Percentiles rank a stretch among this genome's conserved stretches.
phyloP scores from a whole-genome alignment of 2,329 filamentous ascomycete species.

The Aspergillus amoenus region DNA sequence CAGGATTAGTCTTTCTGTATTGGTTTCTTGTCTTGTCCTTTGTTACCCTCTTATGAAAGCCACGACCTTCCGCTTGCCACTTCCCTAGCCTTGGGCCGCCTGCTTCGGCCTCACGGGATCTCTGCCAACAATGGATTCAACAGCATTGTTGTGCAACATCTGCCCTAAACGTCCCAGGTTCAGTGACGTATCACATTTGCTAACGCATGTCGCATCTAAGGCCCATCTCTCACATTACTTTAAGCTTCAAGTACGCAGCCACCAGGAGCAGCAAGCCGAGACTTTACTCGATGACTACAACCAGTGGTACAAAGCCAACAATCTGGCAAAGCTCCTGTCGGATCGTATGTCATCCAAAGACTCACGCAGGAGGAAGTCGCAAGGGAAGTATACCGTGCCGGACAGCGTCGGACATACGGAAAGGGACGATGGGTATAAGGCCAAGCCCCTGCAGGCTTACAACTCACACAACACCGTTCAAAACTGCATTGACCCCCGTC shows the following conservation, averaged over 20 bases:
- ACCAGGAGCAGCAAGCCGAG: slow-evolving; percentile 65
- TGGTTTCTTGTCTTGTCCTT: slow-evolving; percentile 22
- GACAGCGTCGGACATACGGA: slow-evolving; percentile 2
- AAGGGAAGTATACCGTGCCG: slow-evolving; percentile 13
- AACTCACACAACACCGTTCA: slow-evolving; percentile 10
- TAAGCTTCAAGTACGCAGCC: slow-evolving; percentile 72
- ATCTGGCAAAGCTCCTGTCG: slow-evolving; percentile 70
- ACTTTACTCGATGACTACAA: slow-evolving; percentile 68
- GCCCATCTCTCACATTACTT: slow-evolving; percentile 85
- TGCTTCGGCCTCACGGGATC: slow-evolving; percentile 12
- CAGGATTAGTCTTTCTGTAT: slow-evolving; percentile 23
- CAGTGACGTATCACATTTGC: slow-evolving; percentile 85
- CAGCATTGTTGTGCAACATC: slow-evolving; percentile 76
- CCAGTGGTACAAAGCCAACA: slow-evolving; percentile 72
- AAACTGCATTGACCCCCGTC: slow-evolving; percentile 31
- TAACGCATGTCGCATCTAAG: slow-evolving; percentile 91
- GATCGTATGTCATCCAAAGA: slow-evolving; percentile 77
- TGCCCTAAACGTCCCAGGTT: slow-evolving; percentile 79
- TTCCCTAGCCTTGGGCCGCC: slow-evolving; percentile 17
- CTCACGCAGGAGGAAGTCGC: slow-evolving; percentile 55
- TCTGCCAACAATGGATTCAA: slow-evolving; percentile 42
- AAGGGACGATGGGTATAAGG: slow-evolving; percentile 7
- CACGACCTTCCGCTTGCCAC: slow-evolving; percentile 20
- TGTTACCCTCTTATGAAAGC: slow-evolving; percentile 25
- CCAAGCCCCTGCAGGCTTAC: slow-evolving; percentile 1